Evolutionary conservation across 768 basidiomycete genomes (phyloP), one percentile per base, ranked within the genome.

Genomic region (Stropharia rugosoannulata): DNA sequence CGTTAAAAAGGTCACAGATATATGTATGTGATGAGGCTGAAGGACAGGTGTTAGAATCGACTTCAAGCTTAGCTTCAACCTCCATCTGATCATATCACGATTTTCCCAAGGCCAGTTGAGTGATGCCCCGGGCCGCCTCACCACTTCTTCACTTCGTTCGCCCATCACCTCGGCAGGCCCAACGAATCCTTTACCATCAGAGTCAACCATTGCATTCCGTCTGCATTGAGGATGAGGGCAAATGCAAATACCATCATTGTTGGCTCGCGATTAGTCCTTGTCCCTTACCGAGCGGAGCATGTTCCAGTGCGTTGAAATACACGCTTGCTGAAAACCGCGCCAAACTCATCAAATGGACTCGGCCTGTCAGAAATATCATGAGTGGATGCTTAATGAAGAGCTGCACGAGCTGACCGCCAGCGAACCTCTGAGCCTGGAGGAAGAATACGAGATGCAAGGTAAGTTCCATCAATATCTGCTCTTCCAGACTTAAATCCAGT

Each of bases 391-490:
- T 27, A 79, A 82, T 66, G 81, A 83, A 35, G 84, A 84, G 59
- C 74, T 98, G 51, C 81, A 86, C 40, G 78, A 83, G 47, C 75
- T 88, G 15, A 97, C 93, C 0, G 93, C 93, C 4, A 93, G 90
- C 55, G 93, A 96, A 61, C 87, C 88, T 4, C 76, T 97, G 40
- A 82, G 80, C 7, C 71, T 93, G 6, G 85, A 89, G 57, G 83
- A 95, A 64, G 95, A 95, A 64, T 86, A 87, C 57, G 86, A 87
- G 19, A 96, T 96, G 94, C 94, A 96, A 68, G 75, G 94, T 93
- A 63, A 5, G 68, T 62, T 18, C 27, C 19, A 7, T 19, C 5
- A 49, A 7, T 11, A 43, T 45, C n/a, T 10, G 7, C 16, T 22
- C 29, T 15, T 27, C 13, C 32, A 15, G 16, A 8, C 18, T n/a